Conservation (phyloP, 1,284 basidiomycete genomes). For the Puccinia polysora region DNA sequence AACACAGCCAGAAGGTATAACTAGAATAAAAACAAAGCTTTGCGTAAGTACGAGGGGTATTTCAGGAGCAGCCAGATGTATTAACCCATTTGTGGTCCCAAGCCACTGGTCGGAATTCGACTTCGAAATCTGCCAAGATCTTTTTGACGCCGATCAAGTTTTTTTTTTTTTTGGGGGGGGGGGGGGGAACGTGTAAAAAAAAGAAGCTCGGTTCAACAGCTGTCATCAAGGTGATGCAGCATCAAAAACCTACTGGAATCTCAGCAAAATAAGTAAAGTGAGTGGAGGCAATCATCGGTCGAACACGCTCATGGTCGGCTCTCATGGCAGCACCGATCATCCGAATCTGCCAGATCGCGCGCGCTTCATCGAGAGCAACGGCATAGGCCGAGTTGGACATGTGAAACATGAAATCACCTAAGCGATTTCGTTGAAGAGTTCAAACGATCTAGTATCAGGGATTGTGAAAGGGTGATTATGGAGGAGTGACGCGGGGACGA, state of each 20-base stretch:
- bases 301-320: conserved; percentile 15
- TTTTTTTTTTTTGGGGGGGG: no score
- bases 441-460: no score
- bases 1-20: conserved; percentile 35
- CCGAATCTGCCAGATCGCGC: conserved; percentile 12
- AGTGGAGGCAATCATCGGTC: conserved; percentile 26
- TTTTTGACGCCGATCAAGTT: no score
- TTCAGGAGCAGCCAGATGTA: not conserved
- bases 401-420: conserved; percentile 34
- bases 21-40: not conserved
- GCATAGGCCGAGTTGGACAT: conserved; percentile 41
- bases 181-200: not conserved
- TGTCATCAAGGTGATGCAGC: not conserved
- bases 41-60: not conserved
- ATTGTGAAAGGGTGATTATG: not conserved
- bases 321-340: conserved; percentile 15
- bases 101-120: conserved; percentile 28
- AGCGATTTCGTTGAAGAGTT: not conserved
- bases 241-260: conserved; percentile 15
- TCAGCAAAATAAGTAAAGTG: conserved; percentile 29
- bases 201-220: not conserved
- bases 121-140: conserved; percentile 33
- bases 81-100: conserved; percentile 39
- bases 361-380: conserved; percentile 26
- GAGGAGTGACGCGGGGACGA: not conserved